A percentile compares a stretch with the other conserved stretches of the same genome.
phyloP scores from a whole-genome alignment of 2,329 filamentous ascomycete genomes.

The Penicillium hordei region DNA sequence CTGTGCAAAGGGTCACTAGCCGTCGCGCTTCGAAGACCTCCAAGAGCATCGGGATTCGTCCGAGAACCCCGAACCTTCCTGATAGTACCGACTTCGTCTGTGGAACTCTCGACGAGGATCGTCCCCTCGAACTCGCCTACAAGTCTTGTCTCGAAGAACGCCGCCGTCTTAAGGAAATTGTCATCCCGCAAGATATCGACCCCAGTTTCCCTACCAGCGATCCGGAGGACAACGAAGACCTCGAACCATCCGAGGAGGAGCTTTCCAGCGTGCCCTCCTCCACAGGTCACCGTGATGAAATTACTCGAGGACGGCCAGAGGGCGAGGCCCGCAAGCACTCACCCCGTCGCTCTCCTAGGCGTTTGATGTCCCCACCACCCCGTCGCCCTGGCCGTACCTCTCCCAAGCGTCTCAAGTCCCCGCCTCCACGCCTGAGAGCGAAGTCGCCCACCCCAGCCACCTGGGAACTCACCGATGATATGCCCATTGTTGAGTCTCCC shows the following conservation, averaged over 20 bases:
- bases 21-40: constrained; percentile 32
- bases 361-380: constrained; percentile 55
- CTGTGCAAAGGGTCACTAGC: constrained; percentile 29
- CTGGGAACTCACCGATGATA: constrained; percentile 39
- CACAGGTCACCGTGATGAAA: constrained; percentile 51
- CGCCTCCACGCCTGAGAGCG: constrained; percentile 60
- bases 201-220: constrained; percentile 96
- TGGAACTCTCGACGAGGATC: constrained; percentile 92
- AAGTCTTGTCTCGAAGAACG: constrained; percentile 79
- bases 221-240: constrained; percentile 79
- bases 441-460: constrained; percentile 50
- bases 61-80: constrained; percentile 76
- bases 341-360: constrained; percentile 60
- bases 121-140: constrained; percentile 90
- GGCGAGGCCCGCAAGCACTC: constrained; percentile 53
- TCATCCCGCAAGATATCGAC: constrained; percentile 94
- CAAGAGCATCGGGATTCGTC: constrained; percentile 58
- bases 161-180: constrained; percentile 74
- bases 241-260: constrained; percentile 59
- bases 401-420: constrained; percentile 69
- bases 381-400: constrained; percentile 56
- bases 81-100: constrained; percentile 99
- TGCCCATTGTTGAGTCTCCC: constrained; percentile 45
- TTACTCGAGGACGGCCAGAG: constrained; percentile 44
- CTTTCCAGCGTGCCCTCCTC: constrained; percentile 57